These are phyloP conservation scores for Xylariaceae sp. DNA, from an alignment of 2,329 filamentous ascomycete genomes.

Conservation along the genomic window DNA sequence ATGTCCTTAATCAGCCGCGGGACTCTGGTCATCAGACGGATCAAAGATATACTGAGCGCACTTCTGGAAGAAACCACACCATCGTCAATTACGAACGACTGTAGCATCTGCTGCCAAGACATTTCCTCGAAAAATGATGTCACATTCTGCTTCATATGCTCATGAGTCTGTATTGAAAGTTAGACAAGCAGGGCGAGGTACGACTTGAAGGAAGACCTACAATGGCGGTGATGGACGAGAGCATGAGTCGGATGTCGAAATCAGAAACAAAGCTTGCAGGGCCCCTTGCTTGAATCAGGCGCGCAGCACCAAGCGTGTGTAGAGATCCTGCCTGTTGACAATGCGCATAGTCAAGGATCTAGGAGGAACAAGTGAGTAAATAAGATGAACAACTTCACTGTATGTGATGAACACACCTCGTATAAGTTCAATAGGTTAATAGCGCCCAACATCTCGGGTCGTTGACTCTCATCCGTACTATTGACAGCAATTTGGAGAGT, in stretches of 20 bases:
- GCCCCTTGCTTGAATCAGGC: conserved; percentile 13
- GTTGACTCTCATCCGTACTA: background rate
- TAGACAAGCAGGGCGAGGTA: background rate
- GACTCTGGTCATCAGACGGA: background rate
- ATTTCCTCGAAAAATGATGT: conserved; percentile 18
- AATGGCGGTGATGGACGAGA: background rate
- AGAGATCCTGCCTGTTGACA: conserved; percentile 8
- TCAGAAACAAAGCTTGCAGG: conserved; percentile 13
- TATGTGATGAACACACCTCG: conserved; percentile 9
- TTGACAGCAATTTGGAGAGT: background rate
- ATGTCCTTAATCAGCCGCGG: background rate
- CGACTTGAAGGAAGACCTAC: background rate
- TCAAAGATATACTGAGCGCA: background rate
- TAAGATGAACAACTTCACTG: background rate
- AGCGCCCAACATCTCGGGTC: conserved; percentile 13
- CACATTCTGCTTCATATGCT: conserved; percentile 9
- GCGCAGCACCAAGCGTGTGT: conserved; percentile 14
- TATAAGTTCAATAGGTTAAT: conserved; percentile 16
- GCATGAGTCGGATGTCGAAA: conserved; percentile 15
- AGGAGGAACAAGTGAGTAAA: background rate
- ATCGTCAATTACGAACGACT: background rate
- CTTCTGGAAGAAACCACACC: background rate
- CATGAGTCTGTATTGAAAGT: conserved; percentile 1
- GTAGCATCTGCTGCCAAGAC: conserved; percentile 13
- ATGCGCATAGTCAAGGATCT: conserved; percentile 11